Evolutionary conservation across 2,329 filamentous ascomycete genomes (phyloP), one percentile per base, ranked within the genome.

Genomic region (Neophaeococcomyces mojaviensis): DNA sequence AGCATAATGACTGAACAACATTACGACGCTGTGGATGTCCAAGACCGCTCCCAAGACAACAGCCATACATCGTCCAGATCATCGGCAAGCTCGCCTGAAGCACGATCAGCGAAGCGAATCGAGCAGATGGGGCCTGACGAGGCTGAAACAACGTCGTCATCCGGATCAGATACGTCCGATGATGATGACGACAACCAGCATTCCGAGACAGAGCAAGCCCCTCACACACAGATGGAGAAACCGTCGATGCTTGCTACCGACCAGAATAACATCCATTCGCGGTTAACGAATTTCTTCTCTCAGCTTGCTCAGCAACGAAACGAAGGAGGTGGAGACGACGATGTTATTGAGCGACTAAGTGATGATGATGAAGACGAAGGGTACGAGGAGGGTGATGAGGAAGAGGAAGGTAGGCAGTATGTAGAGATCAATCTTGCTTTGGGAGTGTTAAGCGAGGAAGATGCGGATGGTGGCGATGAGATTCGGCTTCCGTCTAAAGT

Each of bases 391-490:
- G 42, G 46, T 12, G 22, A 37, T 33, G 38, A 47, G 3, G 39
- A 33, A 5, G 63, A 63, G 7, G 57, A 58, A 6, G 58, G 55
- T 33, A 61, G 61, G 20, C 59, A 61, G 42, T 69, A 69, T 51
- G 68, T 69, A 48, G 67, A 69, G 49, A 68, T 69, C 65, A 65
- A 71, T 47, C 59, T 71, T 38, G 67, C 68, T 4, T 53, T 71
- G 9, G 68, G 68, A 8, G 68, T 71, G 4, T 54, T 71, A 16
- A 64, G 68, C 55, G 67, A 70, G 49, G 64, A 64, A 44, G 36
- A 35, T 32, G 31, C 18, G 13, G 38, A 24, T 10, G 31, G 31
- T n/a, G 44, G 35, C 3, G 46, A 37, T 8, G 37, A 48, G 32
- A 40, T 41, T n/a, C 40, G 24, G n/a, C 34, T 9, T 10, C 19